Evolutionary conservation across 2,329 filamentous ascomycete species (phyloP), one percentile per base, ranked within the genome.

Genomic region (Lecanosticta acicola): DNA sequence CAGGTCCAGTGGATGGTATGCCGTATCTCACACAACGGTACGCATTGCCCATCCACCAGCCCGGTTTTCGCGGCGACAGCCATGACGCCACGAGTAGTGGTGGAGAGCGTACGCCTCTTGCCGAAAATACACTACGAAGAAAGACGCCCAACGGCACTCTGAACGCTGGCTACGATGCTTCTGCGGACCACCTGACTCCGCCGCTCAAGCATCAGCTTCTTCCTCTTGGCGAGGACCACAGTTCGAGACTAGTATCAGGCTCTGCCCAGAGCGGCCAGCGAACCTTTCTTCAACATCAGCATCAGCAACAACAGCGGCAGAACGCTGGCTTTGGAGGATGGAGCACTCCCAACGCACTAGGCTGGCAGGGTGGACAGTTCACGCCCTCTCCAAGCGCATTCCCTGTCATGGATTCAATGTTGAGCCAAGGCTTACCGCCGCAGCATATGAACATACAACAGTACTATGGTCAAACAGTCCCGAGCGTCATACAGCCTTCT

Each of bases 111-210:
- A 57, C 55, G 16, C 58, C 58, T 32, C 53, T 56, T 4, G 65
- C 66, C 43, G 88, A 95, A 65, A 83, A 94, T 66, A 85, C 87
- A 58, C 74, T 96, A 46, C 81, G 91, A 55, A 81, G 91, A 55
- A 97, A 97, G 68, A 97, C 91, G 7, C 93, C 91, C 3, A 91
- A 84, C 61, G 93, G 91, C n/a, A 95, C 89, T 32, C 78, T 97
- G 50, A 84, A 91, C 54, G 88, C 87, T 43, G 89, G 88, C 9
- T 96, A 95, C 61, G 90, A 97, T 74, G 88, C 86, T 24, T 87
- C 86, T 3, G 55, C 53, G 9, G 59, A 61, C 32, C 54, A 58
- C 16, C 24, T 49, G 14, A 55, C 57, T 21, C 59, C 56, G 33
- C 53, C 61, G 24, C 81, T 83, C 1, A 96, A 96, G 68, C 89